Conservation (phyloP, 805 yeast species). For the Starmerella vitae region DNA sequence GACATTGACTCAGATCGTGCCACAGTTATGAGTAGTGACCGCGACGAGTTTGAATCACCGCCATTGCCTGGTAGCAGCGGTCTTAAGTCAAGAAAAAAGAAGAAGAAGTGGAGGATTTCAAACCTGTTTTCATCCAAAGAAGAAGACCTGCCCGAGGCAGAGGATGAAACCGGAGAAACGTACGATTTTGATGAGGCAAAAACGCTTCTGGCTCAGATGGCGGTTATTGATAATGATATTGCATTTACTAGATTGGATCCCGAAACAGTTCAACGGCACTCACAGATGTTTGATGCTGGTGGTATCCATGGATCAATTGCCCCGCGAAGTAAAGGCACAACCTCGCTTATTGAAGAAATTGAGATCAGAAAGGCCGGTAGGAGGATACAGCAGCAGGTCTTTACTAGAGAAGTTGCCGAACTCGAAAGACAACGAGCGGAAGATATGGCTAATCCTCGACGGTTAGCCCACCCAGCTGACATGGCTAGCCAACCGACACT, state of each 20-base stretch:
- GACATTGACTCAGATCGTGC: constrained; percentile 25
- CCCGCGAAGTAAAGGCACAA: constrained; percentile 19
- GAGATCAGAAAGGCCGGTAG: constrained; percentile 28
- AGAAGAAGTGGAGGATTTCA: background rate
- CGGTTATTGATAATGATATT: constrained; percentile 16
- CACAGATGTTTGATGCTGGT: constrained; percentile 21
- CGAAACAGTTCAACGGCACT: constrained; percentile 19
- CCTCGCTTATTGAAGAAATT: constrained; percentile 29
- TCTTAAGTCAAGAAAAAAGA: background rate
- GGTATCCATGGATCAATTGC: constrained; percentile 16
- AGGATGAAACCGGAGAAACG: constrained; percentile 15
- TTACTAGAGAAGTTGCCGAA: constrained; percentile 20
- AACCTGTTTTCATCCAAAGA: background rate
- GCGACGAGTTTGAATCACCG: constrained; percentile 12
- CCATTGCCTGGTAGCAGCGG: background rate
- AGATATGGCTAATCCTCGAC: background rate
- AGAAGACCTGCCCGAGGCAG: background rate
- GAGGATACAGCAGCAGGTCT: constrained; percentile 20
- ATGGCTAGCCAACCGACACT: constrained; percentile 21
- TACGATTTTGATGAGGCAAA: constrained; percentile 8
- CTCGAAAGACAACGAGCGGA: constrained; percentile 16
- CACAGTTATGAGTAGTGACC: constrained; percentile 24
- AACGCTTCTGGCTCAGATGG: constrained; percentile 9
- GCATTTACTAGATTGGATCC: constrained; percentile 25
- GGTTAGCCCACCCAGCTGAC: constrained; percentile 23